These are phyloP conservation scores for Talaromyces trachyspermus DNA, from an alignment of 495 filamentous ascomycete genomes.

Conservation along the genomic window DNA sequence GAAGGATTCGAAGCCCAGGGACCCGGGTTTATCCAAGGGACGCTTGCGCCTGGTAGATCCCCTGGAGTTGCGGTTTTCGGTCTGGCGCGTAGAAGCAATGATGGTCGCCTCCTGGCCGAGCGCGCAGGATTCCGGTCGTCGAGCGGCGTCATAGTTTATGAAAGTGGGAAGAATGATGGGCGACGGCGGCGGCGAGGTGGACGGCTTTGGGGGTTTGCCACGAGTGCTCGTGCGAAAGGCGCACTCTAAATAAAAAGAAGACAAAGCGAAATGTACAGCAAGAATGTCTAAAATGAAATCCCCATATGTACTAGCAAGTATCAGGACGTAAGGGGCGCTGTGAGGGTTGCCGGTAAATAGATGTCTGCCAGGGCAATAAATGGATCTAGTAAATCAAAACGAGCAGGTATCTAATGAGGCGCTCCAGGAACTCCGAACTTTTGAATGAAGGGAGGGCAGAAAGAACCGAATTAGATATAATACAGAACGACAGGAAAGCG, in stretches of 20 bases:
- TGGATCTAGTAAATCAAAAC: background rate
- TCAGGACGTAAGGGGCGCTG: constrained; percentile 6
- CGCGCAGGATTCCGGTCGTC: constrained; percentile 19
- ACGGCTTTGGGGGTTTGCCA: background rate
- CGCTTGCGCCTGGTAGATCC: background rate
- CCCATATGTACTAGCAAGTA: background rate
- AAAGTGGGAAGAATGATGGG: constrained; percentile 3
- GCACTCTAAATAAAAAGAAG: constrained; percentile 1
- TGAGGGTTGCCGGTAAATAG: constrained; percentile 2
- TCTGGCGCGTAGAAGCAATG: constrained; percentile 29
- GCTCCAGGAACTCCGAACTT: background rate
- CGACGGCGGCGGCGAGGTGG: background rate
- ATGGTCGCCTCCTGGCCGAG: constrained; percentile 30
- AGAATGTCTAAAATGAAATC: constrained; percentile 5
- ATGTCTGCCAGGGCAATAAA: background rate
- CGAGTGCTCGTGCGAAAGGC: constrained; percentile 4
- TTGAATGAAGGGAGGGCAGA: no score
- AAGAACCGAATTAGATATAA: no score
- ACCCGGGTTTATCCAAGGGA: constrained; percentile 23
- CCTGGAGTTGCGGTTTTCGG: constrained; percentile 26
- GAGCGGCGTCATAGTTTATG: constrained; percentile 29
- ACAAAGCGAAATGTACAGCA: constrained; percentile 1
- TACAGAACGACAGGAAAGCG: no score
- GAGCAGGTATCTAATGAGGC: background rate
- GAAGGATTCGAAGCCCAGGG: constrained; percentile 16